Percentiles rank a stretch among this genome's conserved stretches.
Conservation (phyloP, 805 yeast species). For the Wickerhamomyces bisporus region DNA sequence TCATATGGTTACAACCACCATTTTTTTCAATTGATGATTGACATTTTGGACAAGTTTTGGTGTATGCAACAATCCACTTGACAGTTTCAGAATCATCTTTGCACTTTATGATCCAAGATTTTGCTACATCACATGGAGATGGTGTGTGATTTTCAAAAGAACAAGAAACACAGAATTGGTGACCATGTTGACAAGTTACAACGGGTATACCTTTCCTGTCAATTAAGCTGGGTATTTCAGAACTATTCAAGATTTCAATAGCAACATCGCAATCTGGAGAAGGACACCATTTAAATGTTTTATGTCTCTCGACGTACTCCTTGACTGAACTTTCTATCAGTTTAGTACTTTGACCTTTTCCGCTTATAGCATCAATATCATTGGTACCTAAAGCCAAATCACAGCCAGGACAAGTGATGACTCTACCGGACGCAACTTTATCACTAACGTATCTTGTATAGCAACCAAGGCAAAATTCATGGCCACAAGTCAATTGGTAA, state of each 20-base stretch:
- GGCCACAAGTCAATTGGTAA: constrained; percentile 62
- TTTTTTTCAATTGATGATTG: constrained; percentile 76
- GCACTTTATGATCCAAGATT: constrained; percentile 72
- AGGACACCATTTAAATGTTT: constrained; percentile 72
- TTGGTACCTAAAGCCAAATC: constrained; percentile 31
- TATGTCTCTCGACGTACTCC: constrained; percentile 46
- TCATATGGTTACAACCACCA: constrained; percentile 98
- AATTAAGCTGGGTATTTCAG: constrained; percentile 8
- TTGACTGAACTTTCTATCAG: constrained; percentile 35
- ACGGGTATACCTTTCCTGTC: constrained; percentile 43
- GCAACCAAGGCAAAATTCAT: constrained; percentile 66
- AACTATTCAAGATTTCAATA: constrained; percentile 31
- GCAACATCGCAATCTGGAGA: constrained; percentile 70
- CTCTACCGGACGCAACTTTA: constrained; percentile 34
- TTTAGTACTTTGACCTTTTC: constrained; percentile 25
- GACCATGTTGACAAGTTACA: constrained; percentile 61
- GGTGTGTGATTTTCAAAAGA: constrained; percentile 76
- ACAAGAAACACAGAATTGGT: constrained; percentile 78
- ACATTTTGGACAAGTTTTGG: constrained; percentile 86
- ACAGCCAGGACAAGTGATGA: constrained; percentile 65
- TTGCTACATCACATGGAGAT: constrained; percentile 67
- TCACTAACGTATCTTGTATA: constrained; percentile 54
- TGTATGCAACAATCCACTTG: constrained; percentile 80
- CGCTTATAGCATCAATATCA: constrained; percentile 39
- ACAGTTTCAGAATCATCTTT: constrained; percentile 84